Evolutionary conservation across 306 rosid species (phyloP), one percentile per base, ranked within the genome.

Genomic region (Dalbergia cultrata): DNA sequence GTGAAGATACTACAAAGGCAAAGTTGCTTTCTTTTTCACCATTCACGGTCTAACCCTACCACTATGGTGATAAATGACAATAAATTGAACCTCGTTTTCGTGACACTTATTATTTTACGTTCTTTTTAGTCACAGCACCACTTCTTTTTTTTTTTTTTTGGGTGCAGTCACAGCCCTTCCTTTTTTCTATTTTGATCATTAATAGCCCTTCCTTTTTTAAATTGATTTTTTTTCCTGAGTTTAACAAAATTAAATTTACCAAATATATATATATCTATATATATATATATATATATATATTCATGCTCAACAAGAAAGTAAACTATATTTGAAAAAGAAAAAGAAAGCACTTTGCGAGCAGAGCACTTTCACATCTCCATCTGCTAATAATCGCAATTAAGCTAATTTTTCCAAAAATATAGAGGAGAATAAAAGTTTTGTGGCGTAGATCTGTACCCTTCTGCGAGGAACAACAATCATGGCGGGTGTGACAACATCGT

Each of bases 381-480:
- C 18, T 3, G 58, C 19, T 16, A 47, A 11, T 47, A 47, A 47
- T 47, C 53, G 10, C 47, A 9, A 43, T 7, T 37, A 44, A 9
- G 50, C 44, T 13, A 26, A 10, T 26, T 26, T 60, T 31, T 16
- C 49, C 37, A 47, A 59, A 18, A 60, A 71, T 0, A 16, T 35
- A 56, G 7, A 84, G 39, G 65, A 67, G 18, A 54, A 5, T 13
- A 49, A 49, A 4, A 45, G 4, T 12, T 41, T 9, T 19, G 43
- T n/a, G 22, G 54, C 50, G 64, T 64, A 82, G 10, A 35, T 35
- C 8, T 39, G 47, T 83, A 94, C 97, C 92, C 80, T 87, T 67
- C 83, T 69, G 72, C 97, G 97, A 85, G 98, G 97, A 71, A 91
- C 95, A 49, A 92, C 92, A 58, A 95, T 90, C 92, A 91, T 91